Evolutionary conservation across 768 basidiomycete genomes (phyloP), one percentile per base, ranked within the genome.

Genomic region (Chalciporus sphaerocephalus): DNA sequence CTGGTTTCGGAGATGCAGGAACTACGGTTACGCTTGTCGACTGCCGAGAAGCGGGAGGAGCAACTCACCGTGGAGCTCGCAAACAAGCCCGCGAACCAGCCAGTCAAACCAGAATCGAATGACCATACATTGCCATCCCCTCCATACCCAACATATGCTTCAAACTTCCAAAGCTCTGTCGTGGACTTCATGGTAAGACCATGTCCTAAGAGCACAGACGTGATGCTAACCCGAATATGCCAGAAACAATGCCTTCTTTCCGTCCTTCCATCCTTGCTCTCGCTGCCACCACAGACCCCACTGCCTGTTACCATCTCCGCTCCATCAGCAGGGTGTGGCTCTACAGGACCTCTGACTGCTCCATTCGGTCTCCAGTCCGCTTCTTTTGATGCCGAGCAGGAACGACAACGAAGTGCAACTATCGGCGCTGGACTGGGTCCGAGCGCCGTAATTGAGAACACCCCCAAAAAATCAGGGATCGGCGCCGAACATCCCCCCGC

Each of bases 201-300:
- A 11, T 42, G n/a, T 7, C 28, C 40, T 38, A 30, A 13, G 21
- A 25, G 33, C 36, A 16, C 17, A 37, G 40, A 44, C 18, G 25
- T 27, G 20, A n/a, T 38, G 40, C 50, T 65, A 30, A 63, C 56
- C n/a, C 45, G 36, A 25, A 45, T 22, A 35, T 13, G n/a, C 20
- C 34, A 59, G 71, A 69, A 68, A 46, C 72, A 87, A 80, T 85
- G 86, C 55, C 75, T 90, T 37, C 74, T 89, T 35, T 89, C 85
- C 55, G 85, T 85, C 2, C 74, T 90, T 21, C 87, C 87, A 13
- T 78, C 81, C 17, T 74, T 90, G 35, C 74, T 89, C 42, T 82
- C 86, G 17, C 71, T 86, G 68, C 76, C 83, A 40, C 68, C 79
- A 50, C 79, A 82, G 50, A 69, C 74, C 17, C 56, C 76, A 20